These are phyloP conservation scores for Triadica sebifera DNA, from an alignment of 345 rosid genomes.

Conservation along the genomic window DNA sequence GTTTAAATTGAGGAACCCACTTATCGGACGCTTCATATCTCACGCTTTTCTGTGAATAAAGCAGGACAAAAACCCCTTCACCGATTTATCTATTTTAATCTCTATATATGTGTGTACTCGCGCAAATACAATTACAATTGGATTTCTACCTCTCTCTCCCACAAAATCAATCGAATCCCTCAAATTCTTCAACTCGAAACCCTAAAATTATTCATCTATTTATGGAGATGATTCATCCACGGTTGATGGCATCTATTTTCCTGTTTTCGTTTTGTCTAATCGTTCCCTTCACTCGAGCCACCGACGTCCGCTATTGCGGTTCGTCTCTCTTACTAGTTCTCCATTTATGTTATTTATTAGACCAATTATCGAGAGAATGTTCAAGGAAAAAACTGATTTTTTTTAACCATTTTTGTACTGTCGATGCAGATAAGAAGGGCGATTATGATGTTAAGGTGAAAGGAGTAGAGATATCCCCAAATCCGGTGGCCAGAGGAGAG, in stretches of 20 bases:
- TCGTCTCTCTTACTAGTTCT: background rate
- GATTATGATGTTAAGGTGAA: conserved; percentile 41
- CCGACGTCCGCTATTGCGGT: conserved; percentile 48
- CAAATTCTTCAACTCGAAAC: background rate
- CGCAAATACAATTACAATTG: background rate
- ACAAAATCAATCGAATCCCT: background rate
- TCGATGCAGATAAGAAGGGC: conserved; percentile 32
- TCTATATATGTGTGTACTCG: background rate
- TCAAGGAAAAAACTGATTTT: background rate
- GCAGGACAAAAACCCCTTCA: background rate
- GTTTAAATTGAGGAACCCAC: background rate
- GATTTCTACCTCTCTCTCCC: background rate
- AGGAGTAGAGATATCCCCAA: conserved; percentile 44
- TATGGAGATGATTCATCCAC: conserved; percentile 7
- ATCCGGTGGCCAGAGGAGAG: conserved; percentile 44
- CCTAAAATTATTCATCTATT: background rate
- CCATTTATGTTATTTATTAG: background rate
- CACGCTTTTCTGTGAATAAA: background rate
- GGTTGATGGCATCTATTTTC: conserved; percentile 3
- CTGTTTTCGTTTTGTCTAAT: conserved; percentile 26
- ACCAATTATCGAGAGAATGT: too few relatives aligned
- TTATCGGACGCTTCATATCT: background rate
- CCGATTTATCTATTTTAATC: background rate
- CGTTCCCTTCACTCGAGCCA: conserved; percentile 23
- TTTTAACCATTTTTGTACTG: background rate